Base-by-base conservation (phyloP, 169 alveolate species). In the Eimeria praecox region DNA sequence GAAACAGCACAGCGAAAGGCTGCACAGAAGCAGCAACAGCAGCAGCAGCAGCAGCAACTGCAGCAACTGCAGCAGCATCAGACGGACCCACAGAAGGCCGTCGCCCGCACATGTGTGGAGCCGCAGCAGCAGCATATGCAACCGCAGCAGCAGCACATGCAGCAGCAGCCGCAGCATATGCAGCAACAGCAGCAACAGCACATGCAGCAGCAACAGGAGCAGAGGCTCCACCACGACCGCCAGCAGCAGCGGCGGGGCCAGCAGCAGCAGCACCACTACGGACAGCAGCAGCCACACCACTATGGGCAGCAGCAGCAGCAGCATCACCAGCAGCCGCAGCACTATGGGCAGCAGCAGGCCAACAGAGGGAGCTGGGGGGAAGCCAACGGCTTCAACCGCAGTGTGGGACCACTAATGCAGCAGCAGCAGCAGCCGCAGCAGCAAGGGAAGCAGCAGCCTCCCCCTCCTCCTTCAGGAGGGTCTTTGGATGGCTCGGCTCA, bases 221-320 rank as follows among this genome's bases (percentile, higher is more conserved):
- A 82, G 52, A 59, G 35, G 64, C 89, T 66, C 10, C 78, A 66
- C 78, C 78, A 66, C 40, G 78, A 80, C 35, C 89, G 35, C 40
- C 89, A 49, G 69, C 90, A 82, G 90, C 90, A 49, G 73, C 90
- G 33, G 49, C 90, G 33, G 73, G 73, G 33, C 9, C 73, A 82
- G 89, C 89, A 46, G 49, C 71, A 14, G 90, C 71, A 9, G 73
- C 90, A 82, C 90, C 90, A 82, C 71, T 10, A 82, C 71, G 73
- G 90, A 12, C 90, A 82, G 90, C 90, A 82, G 90, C 90, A 82
- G 90, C 90, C 42, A 66, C 89, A 80, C 89, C 89, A 80, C 64
- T 80, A 80, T 20, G 89, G 71, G 54, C 90, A 49, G 69, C 90
- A 82, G 90, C 90, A 82, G 71, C 90, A 82, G 62, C 90, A 82